A percentile compares a stretch with the other conserved stretches of the same genome.
Evolutionary conservation across 257 asterid species (phyloP).

Genomic region (Jacaranda copaia): DNA sequence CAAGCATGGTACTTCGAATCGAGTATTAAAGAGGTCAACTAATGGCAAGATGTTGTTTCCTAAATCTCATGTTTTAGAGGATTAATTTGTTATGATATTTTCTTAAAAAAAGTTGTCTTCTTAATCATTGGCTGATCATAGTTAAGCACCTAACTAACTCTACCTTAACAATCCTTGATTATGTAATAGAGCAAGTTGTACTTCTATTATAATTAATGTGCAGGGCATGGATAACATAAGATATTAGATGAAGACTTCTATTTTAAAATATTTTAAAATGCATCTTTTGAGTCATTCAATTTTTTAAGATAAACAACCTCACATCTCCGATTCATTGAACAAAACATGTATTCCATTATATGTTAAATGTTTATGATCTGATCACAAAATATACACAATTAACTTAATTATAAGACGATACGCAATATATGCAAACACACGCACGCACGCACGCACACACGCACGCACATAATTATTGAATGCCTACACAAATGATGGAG

Average conservation of each 20-base stretch:
- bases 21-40: not conserved
- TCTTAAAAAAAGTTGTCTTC: not conserved
- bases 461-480: too few relatives aligned
- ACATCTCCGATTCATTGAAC: not conserved
- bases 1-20: not conserved
- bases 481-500: too few relatives aligned
- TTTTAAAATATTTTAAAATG: too few relatives aligned
- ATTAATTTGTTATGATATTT: too few relatives aligned
- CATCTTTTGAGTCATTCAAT: too few relatives aligned
- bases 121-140: slow-evolving; percentile 6
- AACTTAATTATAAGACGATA: too few relatives aligned
- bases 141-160: slow-evolving; percentile 2
- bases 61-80: too few relatives aligned
- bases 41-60: too few relatives aligned
- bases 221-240: not conserved
- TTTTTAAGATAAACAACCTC: slow-evolving; percentile 1
- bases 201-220: not conserved
- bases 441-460: too few relatives aligned
- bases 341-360: slow-evolving; percentile 11
- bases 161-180: slow-evolving; percentile 8
- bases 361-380: not conserved
- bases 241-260: not conserved
- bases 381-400: not conserved
- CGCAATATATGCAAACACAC: too few relatives aligned
- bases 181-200: not conserved